phyloP scores from a whole-genome alignment of 2,329 filamentous ascomycete genomes.

The Dothistroma septosporum region DNA sequence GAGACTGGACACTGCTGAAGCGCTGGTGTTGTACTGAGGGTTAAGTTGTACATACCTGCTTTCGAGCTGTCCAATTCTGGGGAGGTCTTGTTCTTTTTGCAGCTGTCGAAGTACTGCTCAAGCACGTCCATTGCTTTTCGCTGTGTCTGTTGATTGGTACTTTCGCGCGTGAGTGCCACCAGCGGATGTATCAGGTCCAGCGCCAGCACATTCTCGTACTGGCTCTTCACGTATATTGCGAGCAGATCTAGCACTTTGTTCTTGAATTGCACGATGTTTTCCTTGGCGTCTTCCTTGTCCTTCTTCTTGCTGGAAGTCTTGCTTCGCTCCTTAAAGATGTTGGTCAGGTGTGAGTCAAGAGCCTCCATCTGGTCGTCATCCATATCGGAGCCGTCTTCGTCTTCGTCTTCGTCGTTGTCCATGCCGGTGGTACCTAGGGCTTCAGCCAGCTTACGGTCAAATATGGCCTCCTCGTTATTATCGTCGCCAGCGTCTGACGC shows the following conservation, averaged over 20 bases:
- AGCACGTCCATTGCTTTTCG: constrained; percentile 71
- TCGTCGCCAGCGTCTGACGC: constrained; percentile 36
- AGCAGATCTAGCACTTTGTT: constrained; percentile 85
- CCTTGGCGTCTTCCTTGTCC: constrained; percentile 80
- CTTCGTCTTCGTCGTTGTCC: constrained; percentile 57
- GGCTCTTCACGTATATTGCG: constrained; percentile 76
- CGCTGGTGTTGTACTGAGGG: no score
- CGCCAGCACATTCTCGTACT: constrained; percentile 63
- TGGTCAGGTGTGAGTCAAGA: constrained; percentile 74
- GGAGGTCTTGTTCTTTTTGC: constrained; percentile 45
- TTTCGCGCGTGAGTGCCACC: constrained; percentile 71
- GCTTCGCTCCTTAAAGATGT: constrained; percentile 72
- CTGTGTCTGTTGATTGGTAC: constrained; percentile 68
- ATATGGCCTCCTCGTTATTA: constrained; percentile 53
- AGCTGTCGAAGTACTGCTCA: constrained; percentile 65
- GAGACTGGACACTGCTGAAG: neutral
- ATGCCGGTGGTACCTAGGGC: constrained; percentile 67
- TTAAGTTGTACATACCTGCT: constrained; percentile 29
- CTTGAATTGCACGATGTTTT: constrained; percentile 91
- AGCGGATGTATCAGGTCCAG: constrained; percentile 71
- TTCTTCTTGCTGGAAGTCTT: constrained; percentile 68
- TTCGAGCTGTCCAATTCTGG: constrained; percentile 30
- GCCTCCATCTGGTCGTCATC: constrained; percentile 93
- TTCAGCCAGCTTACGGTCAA: constrained; percentile 72
- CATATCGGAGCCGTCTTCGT: constrained; percentile 72